phyloP scores from a whole-genome alignment of 2,329 filamentous ascomycete genomes.

The Bipolaris oryzae region DNA sequence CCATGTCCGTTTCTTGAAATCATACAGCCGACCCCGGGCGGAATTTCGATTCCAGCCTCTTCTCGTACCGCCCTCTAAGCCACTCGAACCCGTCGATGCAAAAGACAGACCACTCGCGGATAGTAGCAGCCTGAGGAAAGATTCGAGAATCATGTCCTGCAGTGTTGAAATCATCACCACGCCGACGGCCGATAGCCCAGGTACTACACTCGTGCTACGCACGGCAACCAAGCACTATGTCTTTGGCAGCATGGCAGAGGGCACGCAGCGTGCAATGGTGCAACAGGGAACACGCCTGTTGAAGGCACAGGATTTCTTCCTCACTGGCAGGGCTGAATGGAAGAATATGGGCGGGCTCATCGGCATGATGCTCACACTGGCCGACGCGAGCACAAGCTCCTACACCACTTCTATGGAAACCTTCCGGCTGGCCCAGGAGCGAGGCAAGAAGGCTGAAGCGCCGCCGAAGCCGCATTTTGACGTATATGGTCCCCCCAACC shows the following conservation, averaged over 20 bases:
- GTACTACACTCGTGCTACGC: constrained; percentile 76
- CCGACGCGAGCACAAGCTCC: constrained; percentile 65
- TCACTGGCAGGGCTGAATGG: constrained; percentile 81
- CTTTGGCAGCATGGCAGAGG: constrained; percentile 82
- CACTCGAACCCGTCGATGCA: neutral
- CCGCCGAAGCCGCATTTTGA: constrained; percentile 44
- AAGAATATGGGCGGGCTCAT: constrained; percentile 78
- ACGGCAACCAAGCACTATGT: constrained; percentile 77
- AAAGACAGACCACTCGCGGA: neutral
- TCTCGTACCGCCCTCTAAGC: constrained; percentile 18
- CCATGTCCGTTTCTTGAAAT: constrained; percentile 16
- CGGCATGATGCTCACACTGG: constrained; percentile 83
- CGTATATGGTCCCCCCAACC: constrained; percentile 81
- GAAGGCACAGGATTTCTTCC: constrained; percentile 77
- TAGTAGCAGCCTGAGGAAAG: neutral
- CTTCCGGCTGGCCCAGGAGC: constrained; percentile 28
- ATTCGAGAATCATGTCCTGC: constrained; percentile 66
- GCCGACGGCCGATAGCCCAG: constrained; percentile 86
- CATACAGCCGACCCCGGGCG: constrained; percentile 7
- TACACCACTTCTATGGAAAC: constrained; percentile 53
- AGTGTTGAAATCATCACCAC: constrained; percentile 77
- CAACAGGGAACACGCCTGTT: constrained; percentile 70
- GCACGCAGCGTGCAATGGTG: constrained; percentile 76
- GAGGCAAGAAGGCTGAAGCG: constrained; percentile 19
- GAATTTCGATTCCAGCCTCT: constrained; percentile 4